Percentiles rank a stretch among this genome's conserved stretches.
phyloP scores from a whole-genome alignment of 768 basidiomycete species.

The Sarcodon aspratus region DNA sequence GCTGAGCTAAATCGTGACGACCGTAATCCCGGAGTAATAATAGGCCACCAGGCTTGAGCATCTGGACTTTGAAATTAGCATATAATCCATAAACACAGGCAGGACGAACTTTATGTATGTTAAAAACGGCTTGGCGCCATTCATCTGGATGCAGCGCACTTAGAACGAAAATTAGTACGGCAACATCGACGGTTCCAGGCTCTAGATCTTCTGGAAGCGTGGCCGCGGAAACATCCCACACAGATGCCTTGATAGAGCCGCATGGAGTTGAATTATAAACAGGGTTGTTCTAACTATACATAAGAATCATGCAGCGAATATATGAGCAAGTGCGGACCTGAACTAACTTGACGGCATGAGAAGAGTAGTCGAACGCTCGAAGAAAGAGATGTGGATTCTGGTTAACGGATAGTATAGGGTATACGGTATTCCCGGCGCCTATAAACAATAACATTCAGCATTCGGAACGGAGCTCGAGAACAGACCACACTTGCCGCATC shows the following conservation, averaged over 20 bases:
- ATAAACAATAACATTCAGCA: background rate
- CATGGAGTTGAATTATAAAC: constrained; percentile 55
- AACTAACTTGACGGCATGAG: constrained; percentile 81
- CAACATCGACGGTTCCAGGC: constrained; percentile 70
- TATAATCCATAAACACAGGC: background rate
- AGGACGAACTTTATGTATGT: constrained; percentile 53
- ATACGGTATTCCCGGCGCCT: constrained; percentile 95
- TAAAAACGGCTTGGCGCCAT: constrained; percentile 75
- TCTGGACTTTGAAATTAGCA: constrained; percentile 27
- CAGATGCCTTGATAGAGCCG: constrained; percentile 66
- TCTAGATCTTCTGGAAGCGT: constrained; percentile 51
- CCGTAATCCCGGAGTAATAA: constrained; percentile 91
- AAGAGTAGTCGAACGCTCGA: constrained; percentile 85
- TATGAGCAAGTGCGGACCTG: constrained; percentile 40
- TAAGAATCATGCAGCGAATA: background rate
- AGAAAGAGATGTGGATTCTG: constrained; percentile 66
- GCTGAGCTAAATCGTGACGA: constrained; percentile 86
- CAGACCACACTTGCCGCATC: constrained; percentile 53
- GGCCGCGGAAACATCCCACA: constrained; percentile 82
- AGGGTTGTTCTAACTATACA: constrained; percentile 43
- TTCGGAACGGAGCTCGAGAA: background rate
- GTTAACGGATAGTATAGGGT: constrained; percentile 78
- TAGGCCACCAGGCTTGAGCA: constrained; percentile 82
- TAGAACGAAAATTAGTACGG: constrained; percentile 89
- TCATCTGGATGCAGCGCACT: constrained; percentile 90